These are phyloP conservation scores for Curvularia lunata DNA, from an alignment of 2,329 filamentous ascomycete species.

Conservation along the genomic window DNA sequence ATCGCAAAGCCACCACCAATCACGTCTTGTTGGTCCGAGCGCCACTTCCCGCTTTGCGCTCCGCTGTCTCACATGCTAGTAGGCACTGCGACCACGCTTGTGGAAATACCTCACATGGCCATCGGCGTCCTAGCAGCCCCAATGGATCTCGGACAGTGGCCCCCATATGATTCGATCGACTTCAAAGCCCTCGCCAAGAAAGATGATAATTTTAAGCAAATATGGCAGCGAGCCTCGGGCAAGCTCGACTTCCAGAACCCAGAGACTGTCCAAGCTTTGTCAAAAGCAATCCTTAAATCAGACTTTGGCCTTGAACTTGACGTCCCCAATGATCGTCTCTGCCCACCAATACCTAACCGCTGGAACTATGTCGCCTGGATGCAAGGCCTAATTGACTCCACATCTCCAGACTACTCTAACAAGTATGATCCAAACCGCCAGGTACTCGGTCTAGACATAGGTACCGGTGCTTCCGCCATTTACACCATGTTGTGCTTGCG, in stretches of 20 bases:
- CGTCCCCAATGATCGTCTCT: conserved; percentile 79
- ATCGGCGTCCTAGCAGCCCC: not conserved
- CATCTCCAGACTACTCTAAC: conserved; percentile 55
- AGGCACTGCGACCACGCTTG: conserved; percentile 2
- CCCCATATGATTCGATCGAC: conserved; percentile 64
- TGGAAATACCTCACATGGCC: not conserved
- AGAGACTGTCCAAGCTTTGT: conserved; percentile 74
- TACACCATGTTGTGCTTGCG: conserved; percentile 82
- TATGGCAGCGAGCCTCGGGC: conserved; percentile 53
- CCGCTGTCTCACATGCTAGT: conserved; percentile 7
- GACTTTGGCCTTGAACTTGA: conserved; percentile 77
- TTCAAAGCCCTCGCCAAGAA: conserved; percentile 66
- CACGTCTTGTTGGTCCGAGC: conserved; percentile 27
- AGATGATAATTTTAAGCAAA: conserved; percentile 65
- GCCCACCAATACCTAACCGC: conserved; percentile 76
- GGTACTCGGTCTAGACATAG: conserved; percentile 79
- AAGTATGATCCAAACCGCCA: conserved; percentile 58
- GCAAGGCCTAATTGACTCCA: conserved; percentile 78
- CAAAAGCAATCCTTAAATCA: conserved; percentile 74
- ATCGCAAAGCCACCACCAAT: conserved; percentile 26
- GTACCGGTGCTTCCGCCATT: conserved; percentile 89
- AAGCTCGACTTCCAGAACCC: conserved; percentile 84
- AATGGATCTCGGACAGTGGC: conserved; percentile 38
- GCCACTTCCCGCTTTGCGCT: conserved; percentile 3
- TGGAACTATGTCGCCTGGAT: conserved; percentile 94